Conservation (phyloP, 2,329 filamentous ascomycete genomes). For the Penicillium oxalicum region DNA sequence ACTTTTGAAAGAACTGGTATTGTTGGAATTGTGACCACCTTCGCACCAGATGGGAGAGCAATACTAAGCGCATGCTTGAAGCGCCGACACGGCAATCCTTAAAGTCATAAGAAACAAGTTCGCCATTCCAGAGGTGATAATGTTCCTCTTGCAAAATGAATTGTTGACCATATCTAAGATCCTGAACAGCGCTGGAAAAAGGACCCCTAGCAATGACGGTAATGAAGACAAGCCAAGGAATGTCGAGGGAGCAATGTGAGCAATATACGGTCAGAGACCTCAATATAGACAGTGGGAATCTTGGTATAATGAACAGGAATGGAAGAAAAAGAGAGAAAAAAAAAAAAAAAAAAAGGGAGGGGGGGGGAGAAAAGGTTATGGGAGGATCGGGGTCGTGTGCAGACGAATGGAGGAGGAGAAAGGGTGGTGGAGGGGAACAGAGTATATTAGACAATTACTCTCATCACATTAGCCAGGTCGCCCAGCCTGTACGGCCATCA, state of each 20-base stretch:
- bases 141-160: constrained; percentile 3
- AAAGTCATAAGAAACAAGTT: constrained; percentile 7
- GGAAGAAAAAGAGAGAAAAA: constrained; percentile 5
- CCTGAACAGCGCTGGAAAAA: constrained; percentile 18
- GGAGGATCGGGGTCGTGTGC: too few relatives aligned
- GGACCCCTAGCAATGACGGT: constrained; percentile 8
- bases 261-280: constrained; percentile 20
- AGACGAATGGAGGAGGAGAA: too few relatives aligned
- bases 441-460: background rate
- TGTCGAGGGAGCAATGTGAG: constrained; percentile 6
- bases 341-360: background rate
- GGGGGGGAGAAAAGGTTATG: background rate
- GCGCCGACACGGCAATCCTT: constrained; percentile 9
- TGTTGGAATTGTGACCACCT: background rate
- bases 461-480: constrained; percentile 25
- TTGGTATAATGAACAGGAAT: constrained; percentile 19
- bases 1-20: too few relatives aligned
- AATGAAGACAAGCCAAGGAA: constrained; percentile 12
- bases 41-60: too few relatives aligned
- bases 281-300: constrained; percentile 26
- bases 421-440: too few relatives aligned
- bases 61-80: background rate
- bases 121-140: constrained; percentile 13
- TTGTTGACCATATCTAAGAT: constrained; percentile 8
- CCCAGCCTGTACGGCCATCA: constrained; percentile 47